Evolutionary conservation across 2,329 filamentous ascomycete species (phyloP), one percentile per base, ranked within the genome.

Genomic region (Epichloe scottii): DNA sequence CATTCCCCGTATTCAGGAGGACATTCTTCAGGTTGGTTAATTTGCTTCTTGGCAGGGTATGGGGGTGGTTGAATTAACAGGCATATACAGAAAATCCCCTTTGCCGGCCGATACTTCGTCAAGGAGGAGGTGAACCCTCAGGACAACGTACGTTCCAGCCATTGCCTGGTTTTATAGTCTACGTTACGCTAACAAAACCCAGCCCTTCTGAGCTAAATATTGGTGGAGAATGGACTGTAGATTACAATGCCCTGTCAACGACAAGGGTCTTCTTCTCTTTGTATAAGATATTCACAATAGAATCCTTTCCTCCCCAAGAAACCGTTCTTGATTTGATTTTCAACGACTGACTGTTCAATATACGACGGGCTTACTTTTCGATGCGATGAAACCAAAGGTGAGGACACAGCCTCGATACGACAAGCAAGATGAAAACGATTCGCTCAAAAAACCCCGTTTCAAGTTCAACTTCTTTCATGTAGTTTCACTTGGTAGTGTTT

Each of bases 1-100:
- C 58, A 75, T 84, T 46, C 81, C 81, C 57, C 74, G 72, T 64
- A 70, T 84, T 57, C 70, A 79, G 66, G 63, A 62, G 46, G 81
- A 85, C 60, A 71, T 85, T 56, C 73, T 84, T 56, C 67, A 73
- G 64, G 78, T 80, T 68, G 52, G 70, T 48, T 33, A 14, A 7
- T 38, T 30, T 26, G 14, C n/a, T 39, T n/a, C 14, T 30, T 17
- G 17, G 15, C 5, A 30, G 30, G 19, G 14, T n/a, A n/a, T 5
- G 3, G 26, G 21, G 19, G 7, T 11, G 10, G 40, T 19, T 11
- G 5, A 23, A 5, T 6, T 17, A 46, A 46, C 33, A 17, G 17
- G 4, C 12, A 7, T 4, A 11, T 43, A 21, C 56, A 81, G 77
- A 77, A 79, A 66, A 56, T 83, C 19, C 80, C 80, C 57, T 54